Evolutionary conservation across 306 rosid genomes (phyloP).

Genomic region (Acacia confusa): DNA sequence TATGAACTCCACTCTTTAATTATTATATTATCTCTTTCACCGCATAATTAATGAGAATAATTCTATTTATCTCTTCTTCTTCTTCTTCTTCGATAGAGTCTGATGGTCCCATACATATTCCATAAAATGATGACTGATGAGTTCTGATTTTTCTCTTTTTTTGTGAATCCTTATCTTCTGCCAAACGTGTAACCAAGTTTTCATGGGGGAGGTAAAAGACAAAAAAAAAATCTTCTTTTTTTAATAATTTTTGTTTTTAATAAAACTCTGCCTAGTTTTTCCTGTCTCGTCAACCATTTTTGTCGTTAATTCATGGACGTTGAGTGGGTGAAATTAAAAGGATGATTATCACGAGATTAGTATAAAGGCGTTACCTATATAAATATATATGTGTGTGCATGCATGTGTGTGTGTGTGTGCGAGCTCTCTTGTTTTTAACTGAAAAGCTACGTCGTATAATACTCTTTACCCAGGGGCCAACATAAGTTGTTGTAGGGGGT

Average conservation of each 20-base stretch:
- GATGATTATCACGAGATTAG: conserved; percentile 1
- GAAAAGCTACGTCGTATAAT: not conserved
- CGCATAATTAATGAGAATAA: not conserved
- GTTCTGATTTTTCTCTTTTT: not conserved
- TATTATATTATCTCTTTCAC: conserved; percentile 34
- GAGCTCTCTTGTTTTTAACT: not conserved
- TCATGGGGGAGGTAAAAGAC: conserved; percentile 22
- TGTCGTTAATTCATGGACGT: conserved; percentile 7
- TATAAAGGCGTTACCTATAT: not conserved
- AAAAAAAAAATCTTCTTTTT: conserved; percentile 33
- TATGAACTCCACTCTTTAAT: not conserved
- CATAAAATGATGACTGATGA: not conserved
- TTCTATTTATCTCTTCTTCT: not conserved
- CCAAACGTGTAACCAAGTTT: not conserved
- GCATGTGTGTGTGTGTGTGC: no score
- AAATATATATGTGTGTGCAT: not conserved
- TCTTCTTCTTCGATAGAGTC: not conserved
- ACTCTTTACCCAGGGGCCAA: not conserved
- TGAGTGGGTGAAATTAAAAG: conserved; percentile 1
- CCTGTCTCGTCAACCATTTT: conserved; percentile 8
- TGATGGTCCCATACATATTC: conserved; percentile 19
- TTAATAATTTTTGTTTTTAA: not conserved
- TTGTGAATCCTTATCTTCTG: conserved; percentile 1
- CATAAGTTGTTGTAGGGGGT: not conserved
- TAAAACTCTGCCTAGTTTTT: not conserved